Evolutionary conservation across 371 early-diverging fungal species (phyloP).

Genomic region (Syncephalastrum contaminatum): DNA sequence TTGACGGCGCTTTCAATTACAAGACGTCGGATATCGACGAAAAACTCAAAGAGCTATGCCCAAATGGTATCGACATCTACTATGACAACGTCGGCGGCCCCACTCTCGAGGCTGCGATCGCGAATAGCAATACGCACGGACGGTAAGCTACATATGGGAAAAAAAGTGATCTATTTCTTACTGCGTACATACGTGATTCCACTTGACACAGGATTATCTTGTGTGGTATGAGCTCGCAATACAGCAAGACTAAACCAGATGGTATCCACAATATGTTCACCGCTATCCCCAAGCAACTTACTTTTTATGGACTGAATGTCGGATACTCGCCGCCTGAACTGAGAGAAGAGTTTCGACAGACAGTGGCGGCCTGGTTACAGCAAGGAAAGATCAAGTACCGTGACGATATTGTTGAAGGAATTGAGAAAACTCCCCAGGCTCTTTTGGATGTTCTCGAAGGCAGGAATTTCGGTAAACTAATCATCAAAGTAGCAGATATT

Average conservation of each 20-base stretch:
- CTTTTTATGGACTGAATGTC: slow-evolving; percentile 68
- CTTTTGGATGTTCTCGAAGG: slow-evolving; percentile 76
- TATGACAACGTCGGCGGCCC: slow-evolving; percentile 76
- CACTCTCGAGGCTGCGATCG: slow-evolving; percentile 63
- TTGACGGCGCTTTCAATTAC: slow-evolving; percentile 84
- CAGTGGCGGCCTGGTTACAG: slow-evolving; percentile 62
- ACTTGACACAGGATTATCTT: slow-evolving; percentile 42
- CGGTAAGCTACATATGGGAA: slow-evolving; percentile 11
- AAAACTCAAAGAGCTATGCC: slow-evolving; percentile 49
- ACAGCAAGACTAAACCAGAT: slow-evolving; percentile 40
- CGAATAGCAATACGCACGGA: slow-evolving; percentile 48
- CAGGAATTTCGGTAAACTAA: slow-evolving; percentile 81
- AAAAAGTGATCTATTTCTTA: neutral
- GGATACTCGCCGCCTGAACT: slow-evolving; percentile 25
- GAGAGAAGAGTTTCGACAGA: slow-evolving; percentile 51
- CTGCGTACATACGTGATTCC: neutral
- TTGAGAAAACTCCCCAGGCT: slow-evolving; percentile 78
- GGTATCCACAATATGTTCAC: slow-evolving; percentile 30
- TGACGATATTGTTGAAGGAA: slow-evolving; percentile 67
- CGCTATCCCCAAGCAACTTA: slow-evolving; percentile 39
- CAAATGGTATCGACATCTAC: slow-evolving; percentile 75
- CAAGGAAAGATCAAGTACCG: slow-evolving; percentile 67
- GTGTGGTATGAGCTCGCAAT: slow-evolving; percentile 76
- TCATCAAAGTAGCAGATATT: slow-evolving; percentile 65
- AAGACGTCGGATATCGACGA: slow-evolving; percentile 56